Base-by-base conservation (phyloP, 2,329 filamentous ascomycete genomes). In the Ophiocordyceps camponoti-leonardi region DNA sequence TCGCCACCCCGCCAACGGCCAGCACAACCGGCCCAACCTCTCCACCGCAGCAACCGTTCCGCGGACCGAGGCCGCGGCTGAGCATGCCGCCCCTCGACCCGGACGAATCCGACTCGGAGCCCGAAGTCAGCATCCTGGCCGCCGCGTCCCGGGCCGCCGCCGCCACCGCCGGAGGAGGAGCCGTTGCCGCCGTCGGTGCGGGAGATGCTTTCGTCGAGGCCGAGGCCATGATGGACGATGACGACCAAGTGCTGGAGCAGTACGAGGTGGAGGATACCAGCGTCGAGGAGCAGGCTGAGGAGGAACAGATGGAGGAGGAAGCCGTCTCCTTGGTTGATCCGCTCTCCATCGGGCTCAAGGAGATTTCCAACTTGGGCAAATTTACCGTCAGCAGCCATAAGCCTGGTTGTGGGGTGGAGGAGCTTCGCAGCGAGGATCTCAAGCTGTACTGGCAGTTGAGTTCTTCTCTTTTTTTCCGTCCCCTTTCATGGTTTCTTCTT, bases 321-420 rank as follows among this genome's bases (percentile, higher is more conserved):
- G 12, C 55, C 18, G 51, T 56, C 5, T 56, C 59, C 1, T 73
- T 79, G 45, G 69, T 79, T 46, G 66, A 77, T 14, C 63, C 69
- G 18, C 69, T 69, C 18, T 58, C 71, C 12, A 70, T 60, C 47
- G 62, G 79, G 41, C 67, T 90, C 49, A 88, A 87, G 59, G 86
- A 92, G 58, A 90, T 92, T 58, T 86, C 82, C 54, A 87, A 86
- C 50, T 71, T 92, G 19, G 85, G 83, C 30, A 83, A 80, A 51
- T 90, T 86, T 69, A 88, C 83, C 12, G 84, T 90, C 52, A 86
- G 81, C 58, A 85, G 78, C 56, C 79, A 79, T 56, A 92, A 92
- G 62, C 83, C 83, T 1, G 84, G 84, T 37, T 86, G 82, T 53
- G 83, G 83, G 2, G 79, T 90, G 14, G 77, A 80, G 23, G 83